A percentile compares a stretch with the other conserved stretches of the same genome.
These are phyloP conservation scores for Colletotrichum horii DNA, from an alignment of 2,329 filamentous ascomycete genomes.

Conservation along the genomic window DNA sequence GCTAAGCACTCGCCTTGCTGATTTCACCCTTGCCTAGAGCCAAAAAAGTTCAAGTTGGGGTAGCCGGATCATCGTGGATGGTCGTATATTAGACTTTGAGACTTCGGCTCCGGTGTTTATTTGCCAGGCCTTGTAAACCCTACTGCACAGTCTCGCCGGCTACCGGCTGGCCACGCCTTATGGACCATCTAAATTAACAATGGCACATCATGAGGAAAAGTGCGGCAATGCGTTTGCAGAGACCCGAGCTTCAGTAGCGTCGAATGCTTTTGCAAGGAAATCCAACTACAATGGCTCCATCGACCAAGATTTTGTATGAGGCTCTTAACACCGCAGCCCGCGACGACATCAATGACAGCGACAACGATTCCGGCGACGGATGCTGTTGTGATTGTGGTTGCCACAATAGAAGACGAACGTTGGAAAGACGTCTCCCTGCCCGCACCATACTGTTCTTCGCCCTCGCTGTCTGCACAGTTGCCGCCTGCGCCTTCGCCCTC, in stretches of 20 bases:
- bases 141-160: background rate
- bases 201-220: background rate
- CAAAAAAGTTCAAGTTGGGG: background rate
- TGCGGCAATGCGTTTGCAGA: rapidly evolving
- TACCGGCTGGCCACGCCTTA: background rate
- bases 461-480: background rate
- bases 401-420: background rate
- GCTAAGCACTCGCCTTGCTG: background rate
- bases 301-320: background rate
- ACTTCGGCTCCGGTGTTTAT: background rate
- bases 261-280: background rate
- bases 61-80: background rate
- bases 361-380: background rate
- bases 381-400: background rate
- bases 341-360: background rate
- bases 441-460: background rate
- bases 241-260: background rate
- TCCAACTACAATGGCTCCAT: background rate
- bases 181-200: background rate
- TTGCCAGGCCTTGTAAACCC: background rate
- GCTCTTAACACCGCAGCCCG: rapidly evolving
- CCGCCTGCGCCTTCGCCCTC: background rate
- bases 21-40: background rate
- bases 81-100: background rate
- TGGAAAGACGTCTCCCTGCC: background rate